Conservation (phyloP, 768 basidiomycete genomes). For the Boletus rufocinnamomeus region DNA sequence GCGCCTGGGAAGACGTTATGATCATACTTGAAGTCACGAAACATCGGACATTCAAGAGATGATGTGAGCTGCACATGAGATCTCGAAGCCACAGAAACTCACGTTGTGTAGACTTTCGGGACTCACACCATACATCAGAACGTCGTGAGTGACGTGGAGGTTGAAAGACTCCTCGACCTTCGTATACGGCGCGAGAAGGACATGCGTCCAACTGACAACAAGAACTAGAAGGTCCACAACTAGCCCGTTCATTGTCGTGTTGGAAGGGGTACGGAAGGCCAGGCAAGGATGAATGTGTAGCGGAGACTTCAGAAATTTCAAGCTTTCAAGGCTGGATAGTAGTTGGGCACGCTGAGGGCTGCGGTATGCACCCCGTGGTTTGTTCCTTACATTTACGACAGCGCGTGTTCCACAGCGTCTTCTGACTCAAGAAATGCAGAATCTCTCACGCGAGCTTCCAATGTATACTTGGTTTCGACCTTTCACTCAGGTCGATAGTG, state of each 20-base stretch:
- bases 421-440: no score
- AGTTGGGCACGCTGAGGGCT: no score
- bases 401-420: not conserved
- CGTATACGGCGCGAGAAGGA: constrained; percentile 80
- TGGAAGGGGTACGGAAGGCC: not conserved
- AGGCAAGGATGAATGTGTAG: not conserved
- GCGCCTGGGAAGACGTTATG: constrained; percentile 87
- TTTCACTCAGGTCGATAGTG: constrained; percentile 30
- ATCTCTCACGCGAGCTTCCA: not conserved
- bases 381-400: not conserved
- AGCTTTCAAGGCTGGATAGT: no score
- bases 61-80: constrained; percentile 11
- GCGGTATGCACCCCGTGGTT: no score
- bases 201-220: constrained; percentile 59
- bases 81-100: constrained; percentile 26
- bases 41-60: not conserved
- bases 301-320: not conserved
- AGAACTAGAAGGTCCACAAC: constrained; percentile 54
- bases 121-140: constrained; percentile 71
- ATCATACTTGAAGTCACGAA: constrained; percentile 64
- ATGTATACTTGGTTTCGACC: not conserved
- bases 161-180: constrained; percentile 99
- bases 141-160: constrained; percentile 88
- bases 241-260: constrained; percentile 19
- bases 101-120: constrained; percentile 49